phyloP scores from a whole-genome alignment of 2,329 filamentous ascomycete genomes.

The Dothistroma septosporum region DNA sequence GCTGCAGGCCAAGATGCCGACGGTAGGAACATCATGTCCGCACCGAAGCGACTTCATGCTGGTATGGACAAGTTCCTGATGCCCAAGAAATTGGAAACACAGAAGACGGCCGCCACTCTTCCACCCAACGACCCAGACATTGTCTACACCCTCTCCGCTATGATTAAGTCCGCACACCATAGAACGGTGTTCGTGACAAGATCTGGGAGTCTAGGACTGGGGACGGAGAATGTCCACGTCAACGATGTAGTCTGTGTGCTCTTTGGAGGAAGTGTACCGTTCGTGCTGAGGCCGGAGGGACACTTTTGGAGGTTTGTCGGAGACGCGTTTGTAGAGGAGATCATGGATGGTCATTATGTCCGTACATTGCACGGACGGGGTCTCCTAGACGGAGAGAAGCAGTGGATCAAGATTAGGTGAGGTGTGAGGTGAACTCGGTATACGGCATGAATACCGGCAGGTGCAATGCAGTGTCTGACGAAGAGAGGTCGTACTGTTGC shows the following conservation, averaged over 20 bases:
- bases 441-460: too few relatives aligned
- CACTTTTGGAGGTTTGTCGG: conserved; percentile 4
- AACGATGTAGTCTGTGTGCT: not conserved
- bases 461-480: too few relatives aligned
- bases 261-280: conserved; percentile 4
- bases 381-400: not conserved
- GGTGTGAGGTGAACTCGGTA: not conserved
- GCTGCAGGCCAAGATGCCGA: conserved; percentile 10
- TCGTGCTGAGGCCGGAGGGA: conserved; percentile 4
- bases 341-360: conserved; percentile 2
- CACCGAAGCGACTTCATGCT: too few relatives aligned
- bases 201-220: not conserved
- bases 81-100: not conserved
- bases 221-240: not conserved
- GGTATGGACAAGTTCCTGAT: not conserved
- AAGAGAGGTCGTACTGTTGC: too few relatives aligned
- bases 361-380: not conserved
- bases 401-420: conserved; percentile 8
- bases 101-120: not conserved
- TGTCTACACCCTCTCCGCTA: conserved; percentile 7
- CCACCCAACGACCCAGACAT: conserved; percentile 7
- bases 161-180: conserved; percentile 12
- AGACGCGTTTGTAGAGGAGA: conserved; percentile 1
- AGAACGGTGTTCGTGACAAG: conserved; percentile 6
- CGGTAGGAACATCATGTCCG: not conserved